phyloP scores from a whole-genome alignment of 2,329 filamentous ascomycete genomes.

The Penicillium palitans region DNA sequence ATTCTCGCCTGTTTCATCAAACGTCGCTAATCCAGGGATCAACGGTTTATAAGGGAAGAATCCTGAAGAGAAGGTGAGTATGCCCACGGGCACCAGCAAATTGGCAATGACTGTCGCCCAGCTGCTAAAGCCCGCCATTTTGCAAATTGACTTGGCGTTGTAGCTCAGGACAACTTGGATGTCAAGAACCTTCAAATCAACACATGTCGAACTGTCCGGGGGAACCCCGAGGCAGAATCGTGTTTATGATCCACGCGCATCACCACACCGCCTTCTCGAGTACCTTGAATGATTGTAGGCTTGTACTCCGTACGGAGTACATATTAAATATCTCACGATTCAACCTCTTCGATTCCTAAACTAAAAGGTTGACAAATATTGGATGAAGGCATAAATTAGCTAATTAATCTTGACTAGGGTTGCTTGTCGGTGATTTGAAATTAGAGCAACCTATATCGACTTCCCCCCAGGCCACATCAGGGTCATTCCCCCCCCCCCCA shows the following conservation, averaged over 20 bases:
- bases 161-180: background rate
- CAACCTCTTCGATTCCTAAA: no score
- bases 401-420: background rate
- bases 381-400: background rate
- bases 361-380: no score
- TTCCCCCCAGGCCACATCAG: background rate
- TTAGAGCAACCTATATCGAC: background rate
- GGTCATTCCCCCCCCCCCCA: background rate
- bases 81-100: conserved; percentile 71
- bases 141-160: conserved; percentile 2
- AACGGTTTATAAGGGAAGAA: conserved; percentile 99
- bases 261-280: conserved; percentile 4
- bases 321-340: no score
- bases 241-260: conserved; percentile 6
- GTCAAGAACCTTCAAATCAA: background rate
- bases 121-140: conserved; percentile 29
- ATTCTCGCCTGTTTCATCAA: conserved; percentile 53
- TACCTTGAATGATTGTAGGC: background rate
- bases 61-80: conserved; percentile 76
- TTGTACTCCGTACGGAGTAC: no score
- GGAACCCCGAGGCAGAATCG: conserved; percentile 2
- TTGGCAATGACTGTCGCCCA: conserved; percentile 66
- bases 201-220: background rate
- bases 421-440: background rate
- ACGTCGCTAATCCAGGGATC: conserved; percentile 76